These are phyloP conservation scores for Sphenostylis stenocarpa DNA, from an alignment of 306 rosid genomes.

Conservation along the genomic window DNA sequence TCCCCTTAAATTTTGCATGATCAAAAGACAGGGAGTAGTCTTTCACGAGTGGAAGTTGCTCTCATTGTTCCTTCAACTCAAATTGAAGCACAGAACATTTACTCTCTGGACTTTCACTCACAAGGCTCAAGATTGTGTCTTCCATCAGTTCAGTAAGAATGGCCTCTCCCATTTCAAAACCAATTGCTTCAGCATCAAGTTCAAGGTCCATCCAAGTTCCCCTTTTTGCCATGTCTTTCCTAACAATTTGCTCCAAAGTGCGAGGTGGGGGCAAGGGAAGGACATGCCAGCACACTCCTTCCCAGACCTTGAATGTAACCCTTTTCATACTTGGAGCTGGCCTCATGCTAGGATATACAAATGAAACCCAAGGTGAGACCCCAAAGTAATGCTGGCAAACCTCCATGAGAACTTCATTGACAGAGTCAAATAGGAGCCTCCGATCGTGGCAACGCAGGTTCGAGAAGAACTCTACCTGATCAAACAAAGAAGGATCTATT, in stretches of 20 bases:
- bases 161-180: conserved; percentile 67
- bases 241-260: conserved; percentile 79
- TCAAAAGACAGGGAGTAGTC: conserved; percentile 13
- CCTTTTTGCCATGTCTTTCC: conserved; percentile 75
- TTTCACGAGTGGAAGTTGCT: conserved; percentile 41
- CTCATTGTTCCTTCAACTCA: conserved; percentile 33
- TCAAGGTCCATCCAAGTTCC: conserved; percentile 78
- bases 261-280: conserved; percentile 67
- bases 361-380: conserved; percentile 59
- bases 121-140: conserved; percentile 55
- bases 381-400: conserved; percentile 62
- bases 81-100: conserved; percentile 25
- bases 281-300: conserved; percentile 77
- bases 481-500: conserved; percentile 62
- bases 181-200: conserved; percentile 55
- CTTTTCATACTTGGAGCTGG: conserved; percentile 50
- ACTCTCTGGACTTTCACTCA: conserved; percentile 42
- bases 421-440: conserved; percentile 72
- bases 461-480: conserved; percentile 56
- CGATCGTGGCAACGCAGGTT: conserved; percentile 54
- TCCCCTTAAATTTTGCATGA: background rate
- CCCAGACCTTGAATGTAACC: conserved; percentile 55
- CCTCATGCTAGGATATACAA: conserved; percentile 49
- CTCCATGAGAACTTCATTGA: conserved; percentile 73
- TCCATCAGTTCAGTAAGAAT: conserved; percentile 78